phyloP scores from a whole-genome alignment of 495 filamentous ascomycete species.

The Hypoxylon subgilvum region DNA sequence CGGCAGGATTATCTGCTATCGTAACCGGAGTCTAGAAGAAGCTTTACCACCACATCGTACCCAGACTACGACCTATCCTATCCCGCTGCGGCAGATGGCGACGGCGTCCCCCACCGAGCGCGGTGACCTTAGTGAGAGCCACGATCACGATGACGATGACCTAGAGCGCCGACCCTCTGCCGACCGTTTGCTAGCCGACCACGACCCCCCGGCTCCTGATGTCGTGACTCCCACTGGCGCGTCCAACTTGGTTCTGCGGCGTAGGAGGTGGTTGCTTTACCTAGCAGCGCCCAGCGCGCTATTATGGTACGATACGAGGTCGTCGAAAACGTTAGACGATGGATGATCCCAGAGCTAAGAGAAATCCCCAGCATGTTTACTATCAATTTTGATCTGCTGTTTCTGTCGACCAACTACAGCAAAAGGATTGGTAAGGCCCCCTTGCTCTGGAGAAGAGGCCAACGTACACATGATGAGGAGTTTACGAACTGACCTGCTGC shows the following conservation, averaged over 20 bases:
- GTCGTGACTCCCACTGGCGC: not conserved
- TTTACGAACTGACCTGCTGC: not conserved
- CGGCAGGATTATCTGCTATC: not conserved
- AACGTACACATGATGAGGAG: not conserved
- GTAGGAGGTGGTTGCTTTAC: slow-evolving; percentile 1
- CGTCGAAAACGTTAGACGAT: not conserved
- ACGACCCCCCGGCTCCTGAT: not conserved
- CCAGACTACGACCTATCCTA: too few species aligned
- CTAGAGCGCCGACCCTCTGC: not conserved
- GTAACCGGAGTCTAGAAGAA: not conserved
- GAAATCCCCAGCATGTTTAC: not conserved
- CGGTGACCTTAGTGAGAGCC: not conserved
- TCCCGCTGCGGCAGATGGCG: too few species aligned
- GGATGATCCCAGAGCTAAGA: not conserved
- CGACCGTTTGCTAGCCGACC: not conserved
- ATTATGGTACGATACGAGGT: not conserved
- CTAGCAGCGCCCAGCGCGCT: not conserved
- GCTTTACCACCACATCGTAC: not conserved
- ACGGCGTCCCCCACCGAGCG: not conserved
- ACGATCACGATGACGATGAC: not conserved
- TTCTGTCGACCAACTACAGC: slow-evolving; percentile 8
- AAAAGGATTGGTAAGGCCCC: slow-evolving; percentile 5
- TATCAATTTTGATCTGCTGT: slow-evolving; percentile 9
- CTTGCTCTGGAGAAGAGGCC: not conserved
- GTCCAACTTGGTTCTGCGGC: not conserved